Percentiles rank a stretch among this genome's conserved stretches.
Evolutionary conservation across 257 asterid genomes (phyloP).

Genomic region (Solanum habrochaites): DNA sequence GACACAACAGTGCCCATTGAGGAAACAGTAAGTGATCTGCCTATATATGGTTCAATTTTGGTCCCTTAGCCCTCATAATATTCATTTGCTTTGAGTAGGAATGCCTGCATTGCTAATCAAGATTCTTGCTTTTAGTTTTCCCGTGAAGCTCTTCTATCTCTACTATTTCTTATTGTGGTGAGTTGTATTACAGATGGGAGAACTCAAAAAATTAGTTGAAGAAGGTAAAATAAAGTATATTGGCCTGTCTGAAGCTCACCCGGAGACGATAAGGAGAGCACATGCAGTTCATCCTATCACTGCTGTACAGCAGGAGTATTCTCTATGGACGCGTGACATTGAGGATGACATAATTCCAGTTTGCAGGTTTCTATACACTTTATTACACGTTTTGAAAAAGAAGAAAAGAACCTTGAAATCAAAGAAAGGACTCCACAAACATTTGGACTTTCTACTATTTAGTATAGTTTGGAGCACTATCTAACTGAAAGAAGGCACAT

Average conservation of each 20-base stretch:
- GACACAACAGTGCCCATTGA: conserved; percentile 53
- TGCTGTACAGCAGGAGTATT: too few relatives aligned
- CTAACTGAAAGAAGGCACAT: neutral
- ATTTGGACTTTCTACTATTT: neutral
- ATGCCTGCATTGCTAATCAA: neutral
- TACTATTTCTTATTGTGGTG: neutral
- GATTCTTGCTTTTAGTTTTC: neutral
- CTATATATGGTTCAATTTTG: neutral
- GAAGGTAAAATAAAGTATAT: too few relatives aligned
- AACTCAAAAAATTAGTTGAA: neutral
- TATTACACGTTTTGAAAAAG: neutral
- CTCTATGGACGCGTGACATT: too few relatives aligned
- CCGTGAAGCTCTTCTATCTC: neutral
- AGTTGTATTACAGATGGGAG: conserved; percentile 27
- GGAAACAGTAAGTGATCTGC: conserved; percentile 36
- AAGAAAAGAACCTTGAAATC: neutral
- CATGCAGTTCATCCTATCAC: too few relatives aligned
- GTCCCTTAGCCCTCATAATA: neutral
- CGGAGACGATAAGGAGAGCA: too few relatives aligned
- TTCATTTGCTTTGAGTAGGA: neutral
- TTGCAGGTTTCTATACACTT: neutral
- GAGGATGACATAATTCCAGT: too few relatives aligned
- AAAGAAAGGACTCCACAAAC: neutral
- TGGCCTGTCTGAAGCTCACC: too few relatives aligned
- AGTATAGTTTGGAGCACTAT: neutral